Conservation (phyloP, 2,329 filamentous ascomycete genomes). For the Cryoendolithus antarcticus region DNA sequence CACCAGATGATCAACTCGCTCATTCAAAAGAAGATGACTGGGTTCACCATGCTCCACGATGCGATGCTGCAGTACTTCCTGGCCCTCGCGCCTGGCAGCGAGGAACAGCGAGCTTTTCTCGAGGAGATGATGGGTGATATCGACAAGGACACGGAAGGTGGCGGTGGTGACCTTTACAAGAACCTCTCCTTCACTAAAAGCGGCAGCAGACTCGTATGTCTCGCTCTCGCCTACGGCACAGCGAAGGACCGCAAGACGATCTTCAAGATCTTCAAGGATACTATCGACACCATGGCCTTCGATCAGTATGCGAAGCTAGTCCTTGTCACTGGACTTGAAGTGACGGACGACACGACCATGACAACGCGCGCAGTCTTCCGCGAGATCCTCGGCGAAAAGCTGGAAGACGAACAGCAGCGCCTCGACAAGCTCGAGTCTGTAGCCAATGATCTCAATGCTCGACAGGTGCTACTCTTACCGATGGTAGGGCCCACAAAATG, state of each 20-base stretch:
- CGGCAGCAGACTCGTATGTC: conserved; percentile 67
- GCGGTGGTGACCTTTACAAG: conserved; percentile 75
- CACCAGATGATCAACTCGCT: conserved; percentile 81
- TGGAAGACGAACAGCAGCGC: conserved; percentile 32
- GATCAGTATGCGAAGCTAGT: conserved; percentile 70
- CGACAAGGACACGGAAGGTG: conserved; percentile 35
- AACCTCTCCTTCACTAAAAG: conserved; percentile 93
- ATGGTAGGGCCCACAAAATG: conserved; percentile 54
- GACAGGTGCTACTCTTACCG: conserved; percentile 64
- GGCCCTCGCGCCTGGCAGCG: conserved; percentile 61
- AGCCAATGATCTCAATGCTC: conserved; percentile 53
- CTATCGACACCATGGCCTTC: conserved; percentile 69
- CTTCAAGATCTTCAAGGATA: conserved; percentile 81
- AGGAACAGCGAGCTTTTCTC: conserved; percentile 76
- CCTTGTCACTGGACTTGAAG: conserved; percentile 74
- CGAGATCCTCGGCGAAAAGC: conserved; percentile 61
- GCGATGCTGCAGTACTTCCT: conserved; percentile 96
- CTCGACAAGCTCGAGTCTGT: conserved; percentile 50
- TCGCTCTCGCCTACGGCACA: conserved; percentile 69
- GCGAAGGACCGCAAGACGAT: conserved; percentile 91
- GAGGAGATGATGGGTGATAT: conserved; percentile 88
- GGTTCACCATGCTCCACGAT: conserved; percentile 95
- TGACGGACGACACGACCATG: conserved; percentile 88
- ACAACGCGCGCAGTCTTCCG: conserved; percentile 75
- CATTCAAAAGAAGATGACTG: conserved; percentile 90